Conservation (phyloP, 768 basidiomycete species). For the Mycena indigotica region DNA sequence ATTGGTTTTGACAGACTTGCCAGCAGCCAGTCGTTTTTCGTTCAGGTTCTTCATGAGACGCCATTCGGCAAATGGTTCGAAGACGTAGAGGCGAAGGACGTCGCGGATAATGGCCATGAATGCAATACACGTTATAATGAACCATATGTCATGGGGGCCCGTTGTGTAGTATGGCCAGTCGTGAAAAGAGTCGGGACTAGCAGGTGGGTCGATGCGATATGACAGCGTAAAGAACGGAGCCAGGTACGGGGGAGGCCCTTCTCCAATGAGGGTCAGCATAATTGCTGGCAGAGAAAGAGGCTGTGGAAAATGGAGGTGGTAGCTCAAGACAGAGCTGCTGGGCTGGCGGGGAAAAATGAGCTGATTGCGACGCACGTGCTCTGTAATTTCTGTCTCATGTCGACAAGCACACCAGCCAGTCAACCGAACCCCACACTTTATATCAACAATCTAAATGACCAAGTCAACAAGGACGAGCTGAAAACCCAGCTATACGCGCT, state of each 20-base stretch:
- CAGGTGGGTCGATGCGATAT: conserved; percentile 60
- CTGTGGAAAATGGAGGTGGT: conserved; percentile 11
- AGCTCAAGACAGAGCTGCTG: conserved; percentile 12
- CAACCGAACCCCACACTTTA: conserved; percentile 90
- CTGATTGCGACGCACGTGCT: not conserved
- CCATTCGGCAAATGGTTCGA: conserved; percentile 82
- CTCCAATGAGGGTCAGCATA: conserved; percentile 36
- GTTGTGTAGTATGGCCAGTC: conserved; percentile 69
- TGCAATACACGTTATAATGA: conserved; percentile 80
- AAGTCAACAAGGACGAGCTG: conserved; percentile 90
- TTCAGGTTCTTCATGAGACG: conserved; percentile 62
- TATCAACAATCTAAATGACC: conserved; percentile 91
- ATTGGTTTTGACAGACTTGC: conserved; percentile 28
- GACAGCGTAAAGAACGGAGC: conserved; percentile 76
- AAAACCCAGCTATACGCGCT: conserved; percentile 79
- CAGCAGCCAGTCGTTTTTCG: conserved; percentile 38
- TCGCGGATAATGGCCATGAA: conserved; percentile 89
- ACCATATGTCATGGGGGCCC: conserved; percentile 76
- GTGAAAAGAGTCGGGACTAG: conserved; percentile 69
- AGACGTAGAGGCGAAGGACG: conserved; percentile 66
- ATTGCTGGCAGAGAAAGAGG: conserved; percentile 10
- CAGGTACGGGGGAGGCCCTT: conserved; percentile 55
- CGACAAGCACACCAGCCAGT: conserved; percentile 34
- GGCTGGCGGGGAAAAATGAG: not conserved
- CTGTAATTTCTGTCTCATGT: conserved; percentile 1